Base-by-base conservation (phyloP, 1,284 basidiomycete species). In the Ceratobasidium sp. region DNA sequence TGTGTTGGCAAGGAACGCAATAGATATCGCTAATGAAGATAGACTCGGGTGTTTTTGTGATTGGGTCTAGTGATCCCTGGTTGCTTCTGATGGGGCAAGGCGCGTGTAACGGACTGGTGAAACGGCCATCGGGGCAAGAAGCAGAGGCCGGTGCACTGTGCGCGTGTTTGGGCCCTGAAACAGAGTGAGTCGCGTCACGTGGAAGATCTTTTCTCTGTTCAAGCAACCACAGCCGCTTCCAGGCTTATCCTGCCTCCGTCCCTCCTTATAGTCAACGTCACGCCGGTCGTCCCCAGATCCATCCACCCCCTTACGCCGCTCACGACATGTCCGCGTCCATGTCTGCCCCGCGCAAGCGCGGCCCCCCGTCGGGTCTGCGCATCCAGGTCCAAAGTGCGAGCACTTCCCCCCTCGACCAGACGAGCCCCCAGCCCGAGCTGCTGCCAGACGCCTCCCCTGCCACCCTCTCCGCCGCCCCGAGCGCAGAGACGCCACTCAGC, bases 401-500 rank as follows among this genome's bases (percentile, higher is more conserved):
- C 61, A 37, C 77, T 8, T 54, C 51, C 63, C 49, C 39, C 31
- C 61, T 74, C 56, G 26, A 31, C 31, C 45, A 42, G 20, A 74
- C 56, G 26, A 39, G 39, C 49, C 63, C 69, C 15, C 69, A 74
- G 58, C 75, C 65, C 26, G 71, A 56, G 13, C 75, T 76, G 17
- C 47, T 65, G 26, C 63, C 61, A 63, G 58, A 58, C 51, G 28
- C 42, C 51, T 67, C 76, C 33, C 73, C 67, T 11, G 64, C 64
- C 33, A 56, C 56, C 45, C 66, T 76, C 33, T 64, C 58, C n/a
- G 64, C 76, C 17, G 45, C 60, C 15, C 68, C 78, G 37, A 64
- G 61, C n/a, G 77, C 78, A 49, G 77, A 77, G n/a, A 77, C 53
- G 37, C 75, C 69, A 23, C 77, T 76, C 17, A 79, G 66, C 51